Conservation (phyloP, 2,329 filamentous ascomycete genomes). For the Pseudohalonectria lignicola region DNA sequence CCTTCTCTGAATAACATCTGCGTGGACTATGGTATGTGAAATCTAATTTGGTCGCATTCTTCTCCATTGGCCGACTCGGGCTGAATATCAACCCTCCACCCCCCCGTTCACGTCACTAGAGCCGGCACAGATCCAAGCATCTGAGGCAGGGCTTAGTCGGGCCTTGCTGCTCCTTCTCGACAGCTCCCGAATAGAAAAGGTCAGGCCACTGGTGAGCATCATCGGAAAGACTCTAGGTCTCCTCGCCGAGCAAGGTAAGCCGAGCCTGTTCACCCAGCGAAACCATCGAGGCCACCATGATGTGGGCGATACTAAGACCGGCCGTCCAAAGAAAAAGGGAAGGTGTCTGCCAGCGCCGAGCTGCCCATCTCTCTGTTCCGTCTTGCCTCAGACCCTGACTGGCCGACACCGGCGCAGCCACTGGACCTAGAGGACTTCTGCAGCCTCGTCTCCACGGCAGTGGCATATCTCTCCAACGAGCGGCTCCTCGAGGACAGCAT, state of each 20-base stretch:
- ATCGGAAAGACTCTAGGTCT: constrained; percentile 47
- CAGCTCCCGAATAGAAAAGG: constrained; percentile 28
- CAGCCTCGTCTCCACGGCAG: constrained; percentile 36
- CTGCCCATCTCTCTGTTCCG: constrained; percentile 38
- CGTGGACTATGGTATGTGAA: constrained; percentile 46
- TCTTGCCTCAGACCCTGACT: constrained; percentile 29
- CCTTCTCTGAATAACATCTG: constrained; percentile 53
- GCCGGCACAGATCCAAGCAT: constrained; percentile 45
- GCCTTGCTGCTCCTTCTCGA: constrained; percentile 38
- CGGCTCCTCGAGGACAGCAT: constrained; percentile 29
- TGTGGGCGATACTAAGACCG: constrained; percentile 6
- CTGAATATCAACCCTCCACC: not conserved
- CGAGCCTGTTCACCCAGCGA: not conserved
- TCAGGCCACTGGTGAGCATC: constrained; percentile 33
- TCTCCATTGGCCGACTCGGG: not conserved
- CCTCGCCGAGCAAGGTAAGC: constrained; percentile 36
- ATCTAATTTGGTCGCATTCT: no score
- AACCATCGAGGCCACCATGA: no score
- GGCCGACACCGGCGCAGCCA: constrained; percentile 8
- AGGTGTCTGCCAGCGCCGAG: constrained; percentile 26
- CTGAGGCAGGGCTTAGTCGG: constrained; percentile 35
- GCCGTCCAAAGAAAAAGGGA: constrained; percentile 29
- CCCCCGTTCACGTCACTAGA: constrained; percentile 23
- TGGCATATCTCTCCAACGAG: constrained; percentile 44
- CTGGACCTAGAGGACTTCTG: constrained; percentile 45